Percentiles rank a stretch among this genome's conserved stretches.
Evolutionary conservation across 2,329 filamentous ascomycete genomes (phyloP).

Genomic region (Paecilomyces niveus): DNA sequence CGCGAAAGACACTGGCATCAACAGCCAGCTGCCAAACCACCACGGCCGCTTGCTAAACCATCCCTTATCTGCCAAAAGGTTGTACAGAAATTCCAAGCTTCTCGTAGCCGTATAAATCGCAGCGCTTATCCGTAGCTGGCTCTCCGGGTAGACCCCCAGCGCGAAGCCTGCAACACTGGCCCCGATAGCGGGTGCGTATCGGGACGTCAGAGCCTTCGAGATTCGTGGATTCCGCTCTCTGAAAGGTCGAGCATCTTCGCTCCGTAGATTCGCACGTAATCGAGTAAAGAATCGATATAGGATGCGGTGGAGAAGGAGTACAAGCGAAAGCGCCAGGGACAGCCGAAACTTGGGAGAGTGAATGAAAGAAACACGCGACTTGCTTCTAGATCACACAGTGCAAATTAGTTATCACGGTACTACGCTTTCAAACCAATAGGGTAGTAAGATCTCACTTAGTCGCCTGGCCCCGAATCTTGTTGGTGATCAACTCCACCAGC

Average conservation of each 20-base stretch:
- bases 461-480: constrained; percentile 16
- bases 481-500: constrained; percentile 48
- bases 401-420: neutral
- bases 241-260: constrained; percentile 74
- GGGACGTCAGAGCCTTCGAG: constrained; percentile 67
- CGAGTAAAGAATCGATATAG: constrained; percentile 84
- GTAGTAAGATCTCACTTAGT: constrained; percentile 13
- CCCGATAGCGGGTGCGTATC: constrained; percentile 80
- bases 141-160: constrained; percentile 65
- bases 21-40: constrained; percentile 80
- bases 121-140: constrained; percentile 68
- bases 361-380: constrained; percentile 33
- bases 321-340: constrained; percentile 73
- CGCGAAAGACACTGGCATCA: constrained; percentile 69
- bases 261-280: constrained; percentile 69
- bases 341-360: constrained; percentile 65
- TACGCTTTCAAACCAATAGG: constrained; percentile 3
- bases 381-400: constrained; percentile 17
- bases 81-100: constrained; percentile 80
- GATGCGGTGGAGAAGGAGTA: constrained; percentile 80
- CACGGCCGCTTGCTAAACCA: constrained; percentile 62
- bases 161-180: constrained; percentile 80
- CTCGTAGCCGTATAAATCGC: constrained; percentile 76
- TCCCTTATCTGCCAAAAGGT: constrained; percentile 68
- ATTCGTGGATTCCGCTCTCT: constrained; percentile 73